These are phyloP conservation scores for Solanum aculeatissimum DNA, from an alignment of 305 asterid species.

Conservation along the genomic window DNA sequence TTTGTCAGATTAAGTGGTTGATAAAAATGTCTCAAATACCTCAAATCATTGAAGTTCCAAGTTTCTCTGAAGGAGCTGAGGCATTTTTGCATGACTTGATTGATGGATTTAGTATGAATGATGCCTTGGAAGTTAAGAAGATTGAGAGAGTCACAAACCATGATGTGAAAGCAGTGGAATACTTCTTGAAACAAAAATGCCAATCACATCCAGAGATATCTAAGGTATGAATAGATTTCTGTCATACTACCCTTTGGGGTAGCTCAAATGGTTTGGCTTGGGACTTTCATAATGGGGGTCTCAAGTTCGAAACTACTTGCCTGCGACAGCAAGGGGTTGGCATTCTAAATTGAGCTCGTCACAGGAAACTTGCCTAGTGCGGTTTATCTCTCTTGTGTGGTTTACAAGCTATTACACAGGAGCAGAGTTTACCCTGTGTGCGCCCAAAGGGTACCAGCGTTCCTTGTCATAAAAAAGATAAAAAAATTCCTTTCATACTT, in stretches of 20 bases:
- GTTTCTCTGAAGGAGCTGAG: slow-evolving; percentile 54
- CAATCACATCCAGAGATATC: slow-evolving; percentile 26
- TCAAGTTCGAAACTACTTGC: background rate
- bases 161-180: slow-evolving; percentile 92
- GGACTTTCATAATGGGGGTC: background rate
- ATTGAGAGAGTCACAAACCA: slow-evolving; percentile 83
- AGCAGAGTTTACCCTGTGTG: background rate
- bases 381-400: background rate
- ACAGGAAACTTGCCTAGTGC: background rate
- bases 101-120: slow-evolving; percentile 49
- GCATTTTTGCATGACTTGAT: slow-evolving; percentile 39
- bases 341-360: background rate
- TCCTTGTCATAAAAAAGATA: background rate
- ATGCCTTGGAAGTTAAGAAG: slow-evolving; percentile 72
- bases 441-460: background rate
- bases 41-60: slow-evolving; percentile 62
- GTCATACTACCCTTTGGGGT: background rate
- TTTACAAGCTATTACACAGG: background rate
- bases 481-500: background rate
- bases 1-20: slow-evolving; percentile 61
- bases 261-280: background rate
- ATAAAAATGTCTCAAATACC: slow-evolving; percentile 60
- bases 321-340: background rate
- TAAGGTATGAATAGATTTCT: slow-evolving; percentile 8
- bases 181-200: slow-evolving; percentile 75